Conservation (phyloP, 306 rosid genomes). For the Abrus precatorius region DNA sequence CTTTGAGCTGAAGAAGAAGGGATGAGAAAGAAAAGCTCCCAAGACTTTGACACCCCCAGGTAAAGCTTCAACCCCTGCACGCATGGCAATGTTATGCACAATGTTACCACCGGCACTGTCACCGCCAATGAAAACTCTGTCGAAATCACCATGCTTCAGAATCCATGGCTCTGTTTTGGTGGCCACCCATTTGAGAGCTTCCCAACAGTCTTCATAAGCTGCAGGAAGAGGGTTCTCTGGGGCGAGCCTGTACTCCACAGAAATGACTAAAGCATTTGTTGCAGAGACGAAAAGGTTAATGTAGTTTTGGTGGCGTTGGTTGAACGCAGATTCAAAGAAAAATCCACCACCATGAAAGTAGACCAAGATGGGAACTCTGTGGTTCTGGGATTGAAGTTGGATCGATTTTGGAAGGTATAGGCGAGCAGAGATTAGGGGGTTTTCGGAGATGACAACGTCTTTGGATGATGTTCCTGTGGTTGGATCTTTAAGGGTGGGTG, state of each 20-base stretch:
- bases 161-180: conserved; percentile 45
- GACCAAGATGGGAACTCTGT: conserved; percentile 49
- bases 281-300: conserved; percentile 49
- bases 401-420: conserved; percentile 27
- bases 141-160: conserved; percentile 50
- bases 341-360: conserved; percentile 54
- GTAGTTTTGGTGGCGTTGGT: conserved; percentile 14
- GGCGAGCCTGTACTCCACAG: conserved; percentile 48
- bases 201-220: conserved; percentile 48
- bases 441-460: conserved; percentile 34
- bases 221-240: conserved; percentile 46
- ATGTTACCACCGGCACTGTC: conserved; percentile 54
- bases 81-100: conserved; percentile 43
- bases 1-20: conserved; percentile 45
- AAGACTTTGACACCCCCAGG: conserved; percentile 2
- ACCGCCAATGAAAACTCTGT: conserved; percentile 39
- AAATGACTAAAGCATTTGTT: conserved; percentile 16
- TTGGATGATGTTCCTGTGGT: conserved; percentile 56
- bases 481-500: conserved; percentile 50
- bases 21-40: conserved; percentile 46
- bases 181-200: conserved; percentile 46
- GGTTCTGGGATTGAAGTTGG: not conserved
- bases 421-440: conserved; percentile 44
- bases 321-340: conserved; percentile 53
- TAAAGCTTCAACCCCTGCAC: conserved; percentile 46